These are phyloP conservation scores for Acanthamoeba culbertsoni DNA, from an alignment of 208 protist species.

Conservation along the genomic window DNA sequence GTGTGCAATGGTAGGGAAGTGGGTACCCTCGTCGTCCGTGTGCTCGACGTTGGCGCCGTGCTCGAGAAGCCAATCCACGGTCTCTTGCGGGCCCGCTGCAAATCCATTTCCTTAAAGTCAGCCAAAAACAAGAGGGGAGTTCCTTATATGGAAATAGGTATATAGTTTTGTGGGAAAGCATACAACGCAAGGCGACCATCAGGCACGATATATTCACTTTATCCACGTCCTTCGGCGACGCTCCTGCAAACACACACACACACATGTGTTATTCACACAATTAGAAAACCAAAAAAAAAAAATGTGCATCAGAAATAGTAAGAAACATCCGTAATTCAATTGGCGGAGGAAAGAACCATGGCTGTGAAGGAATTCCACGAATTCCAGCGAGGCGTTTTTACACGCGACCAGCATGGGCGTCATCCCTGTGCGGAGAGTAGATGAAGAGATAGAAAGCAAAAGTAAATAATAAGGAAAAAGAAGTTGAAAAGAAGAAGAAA, in stretches of 20 bases:
- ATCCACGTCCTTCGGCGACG: not conserved
- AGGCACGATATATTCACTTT: not conserved
- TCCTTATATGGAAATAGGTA: not conserved
- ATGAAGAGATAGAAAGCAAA: not conserved
- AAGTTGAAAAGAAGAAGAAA: not conserved
- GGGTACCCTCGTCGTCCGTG: not conserved
- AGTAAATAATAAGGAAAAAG: not conserved
- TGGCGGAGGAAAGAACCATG: not conserved
- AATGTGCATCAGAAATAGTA: too few relatives aligned
- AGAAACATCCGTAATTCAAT: too few relatives aligned
- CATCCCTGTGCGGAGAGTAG: not conserved
- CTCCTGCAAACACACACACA: not conserved
- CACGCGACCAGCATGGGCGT: not conserved
- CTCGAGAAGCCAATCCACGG: not conserved
- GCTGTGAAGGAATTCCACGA: not conserved
- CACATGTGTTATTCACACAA: not conserved
- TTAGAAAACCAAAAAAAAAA: too few relatives aligned
- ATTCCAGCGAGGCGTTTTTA: not conserved
- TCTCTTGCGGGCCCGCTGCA: not conserved
- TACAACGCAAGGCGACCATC: not conserved
- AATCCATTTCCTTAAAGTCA: not conserved
- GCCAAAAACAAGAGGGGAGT: too few relatives aligned
- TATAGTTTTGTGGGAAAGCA: too few relatives aligned
- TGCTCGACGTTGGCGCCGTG: not conserved
- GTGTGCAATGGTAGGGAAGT: not conserved